These are phyloP conservation scores for Chenopodium suecicum DNA, from an alignment of 148 eudicot species.

Conservation along the genomic window DNA sequence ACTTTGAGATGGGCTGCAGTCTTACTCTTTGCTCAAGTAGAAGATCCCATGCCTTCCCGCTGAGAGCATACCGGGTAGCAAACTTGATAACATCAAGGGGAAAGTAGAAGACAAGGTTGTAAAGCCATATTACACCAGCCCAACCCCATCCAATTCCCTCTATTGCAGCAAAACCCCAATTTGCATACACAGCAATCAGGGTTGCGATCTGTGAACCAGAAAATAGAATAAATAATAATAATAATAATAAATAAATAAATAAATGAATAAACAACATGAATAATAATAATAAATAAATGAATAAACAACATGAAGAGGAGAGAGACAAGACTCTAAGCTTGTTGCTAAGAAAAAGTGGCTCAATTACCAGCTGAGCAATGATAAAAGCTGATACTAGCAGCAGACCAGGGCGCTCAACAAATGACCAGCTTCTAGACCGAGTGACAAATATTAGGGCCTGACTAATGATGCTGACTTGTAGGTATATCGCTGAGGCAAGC, in stretches of 20 bases:
- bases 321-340: neutral
- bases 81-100: conserved; percentile 46
- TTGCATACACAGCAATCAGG: conserved; percentile 47
- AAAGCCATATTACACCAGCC: conserved; percentile 52
- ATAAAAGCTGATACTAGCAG: conserved; percentile 36
- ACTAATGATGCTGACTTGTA: conserved; percentile 49
- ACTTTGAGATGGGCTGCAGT: neutral
- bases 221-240: neutral
- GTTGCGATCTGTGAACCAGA: conserved; percentile 38
- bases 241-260: no score
- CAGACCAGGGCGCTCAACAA: conserved; percentile 40
- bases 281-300: neutral
- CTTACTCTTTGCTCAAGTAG: conserved; percentile 46
- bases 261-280: no score
- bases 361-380: conserved; percentile 43
- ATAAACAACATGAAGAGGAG: neutral
- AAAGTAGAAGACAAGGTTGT: conserved; percentile 35
- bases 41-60: conserved; percentile 51
- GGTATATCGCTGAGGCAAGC: conserved; percentile 46
- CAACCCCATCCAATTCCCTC: conserved; percentile 55
- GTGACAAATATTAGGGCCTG: conserved; percentile 44
- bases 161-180: conserved; percentile 46
- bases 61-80: conserved; percentile 38
- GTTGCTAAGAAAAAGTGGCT: neutral
- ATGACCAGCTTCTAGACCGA: conserved; percentile 44